Base-by-base conservation (phyloP, 805 yeast genomes). In the Candida ficus region DNA sequence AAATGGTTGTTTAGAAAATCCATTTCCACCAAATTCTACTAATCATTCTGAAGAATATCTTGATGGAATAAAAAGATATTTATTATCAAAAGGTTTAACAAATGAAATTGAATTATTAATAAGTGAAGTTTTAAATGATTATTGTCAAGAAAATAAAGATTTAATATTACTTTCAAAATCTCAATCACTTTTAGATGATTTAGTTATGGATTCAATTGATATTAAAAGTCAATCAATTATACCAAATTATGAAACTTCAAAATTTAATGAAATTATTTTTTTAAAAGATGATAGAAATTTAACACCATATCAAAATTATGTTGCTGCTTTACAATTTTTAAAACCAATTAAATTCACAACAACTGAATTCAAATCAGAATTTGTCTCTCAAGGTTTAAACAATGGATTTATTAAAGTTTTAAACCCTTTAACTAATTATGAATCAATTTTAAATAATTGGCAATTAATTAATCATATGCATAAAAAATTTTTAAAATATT, bases 381-480 rank as follows among this genome's bases (percentile, higher is more conserved):
- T 12, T 18, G 39, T 41, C 6, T 38, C 45, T 7, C 25, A 38
- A 16, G 48, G 48, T 2, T 13, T 45, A 1, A 17, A 29, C 9
- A 27, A 21, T n/a, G 48, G 46, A 9, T 30, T 35, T 8, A 39
- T 45, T 25, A 30, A 34, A 7, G 29, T 42, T 17, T 26, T 29
- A 10, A 21, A 16, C 2, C 46, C 48, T 4, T n/a, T 45, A 16
- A 11, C 28, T 2, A 31, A 34, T 18, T 38, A 33, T 28, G 46
- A 45, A 35, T 18, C 20, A 7, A 13, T 42, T 14, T 12, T 45
- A 4, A 45, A 45, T n/a, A 45, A 45, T 22, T 45, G 48, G 48
- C 48, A 45, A 23, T 13, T 42, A 2, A 20, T 45, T 21, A 18
- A 37, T 13, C 38, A 42, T 22, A 12, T 45, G 14, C 47, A 44